phyloP scores from a whole-genome alignment of 306 rosid species.

The Phaseolus lunatus region DNA sequence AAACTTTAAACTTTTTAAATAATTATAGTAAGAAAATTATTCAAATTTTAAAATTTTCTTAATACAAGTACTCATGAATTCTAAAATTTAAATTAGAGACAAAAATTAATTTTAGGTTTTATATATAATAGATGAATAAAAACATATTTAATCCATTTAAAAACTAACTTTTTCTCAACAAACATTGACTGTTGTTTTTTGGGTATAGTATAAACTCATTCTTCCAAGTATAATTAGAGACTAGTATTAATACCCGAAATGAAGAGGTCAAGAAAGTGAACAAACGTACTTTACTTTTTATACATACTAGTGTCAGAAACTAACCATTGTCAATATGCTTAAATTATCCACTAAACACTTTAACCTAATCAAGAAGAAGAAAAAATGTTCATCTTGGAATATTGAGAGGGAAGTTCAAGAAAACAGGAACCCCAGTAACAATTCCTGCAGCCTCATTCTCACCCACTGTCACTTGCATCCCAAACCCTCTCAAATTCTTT shows the following conservation, averaged over 20 bases:
- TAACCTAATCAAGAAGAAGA: background rate
- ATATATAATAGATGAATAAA: too few species aligned
- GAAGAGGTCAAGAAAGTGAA: background rate
- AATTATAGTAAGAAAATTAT: too few species aligned
- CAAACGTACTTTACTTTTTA: background rate
- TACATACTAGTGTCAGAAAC: background rate
- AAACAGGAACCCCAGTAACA: slow-evolving; percentile 62
- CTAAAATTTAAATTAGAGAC: too few species aligned
- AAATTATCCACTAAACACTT: background rate
- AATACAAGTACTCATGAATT: too few species aligned
- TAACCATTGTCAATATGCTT: background rate
- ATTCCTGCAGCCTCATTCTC: slow-evolving; percentile 2
- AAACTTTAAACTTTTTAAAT: too few species aligned
- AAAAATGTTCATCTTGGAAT: background rate
- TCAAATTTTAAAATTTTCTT: too few species aligned
- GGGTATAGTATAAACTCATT: too few species aligned
- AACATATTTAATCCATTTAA: background rate
- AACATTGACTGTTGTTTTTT: background rate
- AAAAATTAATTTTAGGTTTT: too few species aligned
- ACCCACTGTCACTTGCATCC: background rate
- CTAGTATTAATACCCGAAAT: too few species aligned
- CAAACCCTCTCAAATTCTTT: background rate
- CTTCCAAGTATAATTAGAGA: too few species aligned
- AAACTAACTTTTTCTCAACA: background rate
- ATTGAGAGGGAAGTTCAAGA: slow-evolving; percentile 26